Evolutionary conservation across 2,329 filamentous ascomycete species (phyloP).

Genomic region (Neonectria ditissima): DNA sequence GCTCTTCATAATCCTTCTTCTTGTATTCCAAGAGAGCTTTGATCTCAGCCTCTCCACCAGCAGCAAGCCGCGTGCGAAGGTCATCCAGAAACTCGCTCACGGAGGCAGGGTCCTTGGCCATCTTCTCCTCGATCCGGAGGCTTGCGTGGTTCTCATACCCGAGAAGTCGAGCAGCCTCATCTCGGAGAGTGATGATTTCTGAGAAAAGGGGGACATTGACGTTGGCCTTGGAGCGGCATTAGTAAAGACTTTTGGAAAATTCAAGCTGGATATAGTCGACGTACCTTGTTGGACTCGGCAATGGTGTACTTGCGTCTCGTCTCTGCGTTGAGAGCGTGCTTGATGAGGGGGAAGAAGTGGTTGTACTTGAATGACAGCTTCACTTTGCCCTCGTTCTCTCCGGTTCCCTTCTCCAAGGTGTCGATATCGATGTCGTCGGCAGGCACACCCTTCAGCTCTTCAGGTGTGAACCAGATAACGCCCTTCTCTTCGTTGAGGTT

Average conservation of each 20-base stretch:
- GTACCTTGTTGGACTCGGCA: conserved; percentile 81
- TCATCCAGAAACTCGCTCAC: conserved; percentile 81
- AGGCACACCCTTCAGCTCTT: conserved; percentile 81
- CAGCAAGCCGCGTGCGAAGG: conserved; percentile 72
- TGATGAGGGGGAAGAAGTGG: conserved; percentile 81
- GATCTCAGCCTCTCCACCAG: conserved; percentile 78
- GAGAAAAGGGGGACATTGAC: conserved; percentile 79
- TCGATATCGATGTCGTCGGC: conserved; percentile 74
- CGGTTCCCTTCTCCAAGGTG: conserved; percentile 76
- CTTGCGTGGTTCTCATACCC: conserved; percentile 83
- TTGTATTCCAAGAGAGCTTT: conserved; percentile 79
- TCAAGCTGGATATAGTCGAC: not conserved
- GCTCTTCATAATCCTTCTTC: conserved; percentile 73
- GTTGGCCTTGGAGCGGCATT: conserved; percentile 62
- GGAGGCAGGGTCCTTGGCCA: conserved; percentile 81
- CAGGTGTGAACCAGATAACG: conserved; percentile 80
- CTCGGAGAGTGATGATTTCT: conserved; percentile 79
- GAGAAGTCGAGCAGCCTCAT: conserved; percentile 81
- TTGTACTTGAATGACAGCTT: conserved; percentile 87
- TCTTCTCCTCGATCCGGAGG: conserved; percentile 84
- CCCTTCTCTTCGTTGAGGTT: conserved; percentile 86
- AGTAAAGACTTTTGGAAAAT: not conserved
- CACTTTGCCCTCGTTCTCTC: conserved; percentile 78
- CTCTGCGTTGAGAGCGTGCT: conserved; percentile 79
- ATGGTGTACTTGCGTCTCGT: conserved; percentile 77